Conservation (phyloP, 169 alveolate genomes). For the Plasmodium vivax region DNA sequence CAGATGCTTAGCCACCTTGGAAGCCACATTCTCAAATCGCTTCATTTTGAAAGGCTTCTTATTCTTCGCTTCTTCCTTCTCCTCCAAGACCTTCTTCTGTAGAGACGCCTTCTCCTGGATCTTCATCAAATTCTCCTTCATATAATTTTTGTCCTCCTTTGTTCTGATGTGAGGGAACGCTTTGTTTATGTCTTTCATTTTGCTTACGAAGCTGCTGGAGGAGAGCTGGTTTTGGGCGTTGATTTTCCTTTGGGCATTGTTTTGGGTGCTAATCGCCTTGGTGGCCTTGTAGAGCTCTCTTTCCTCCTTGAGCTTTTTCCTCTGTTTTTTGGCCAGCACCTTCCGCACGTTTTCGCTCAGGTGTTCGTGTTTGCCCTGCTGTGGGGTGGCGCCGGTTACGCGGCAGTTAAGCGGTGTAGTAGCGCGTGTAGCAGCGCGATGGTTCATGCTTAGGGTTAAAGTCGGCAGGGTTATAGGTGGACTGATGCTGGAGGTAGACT, state of each 20-base stretch:
- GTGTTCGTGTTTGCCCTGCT: constrained; percentile 33
- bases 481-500: neutral
- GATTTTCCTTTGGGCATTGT: constrained; percentile 31
- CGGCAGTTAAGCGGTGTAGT: neutral
- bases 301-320: constrained; percentile 51
- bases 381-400: neutral
- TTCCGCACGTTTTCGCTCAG: constrained; percentile 34
- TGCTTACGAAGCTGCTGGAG: constrained; percentile 24
- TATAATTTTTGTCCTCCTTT: constrained; percentile 57
- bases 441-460: neutral
- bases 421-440: neutral
- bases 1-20: constrained; percentile 42
- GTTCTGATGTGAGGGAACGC: constrained; percentile 31
- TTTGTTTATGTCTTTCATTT: constrained; percentile 45
- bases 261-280: constrained; percentile 30
- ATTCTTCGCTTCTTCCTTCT: constrained; percentile 37
- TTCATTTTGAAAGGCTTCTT: constrained; percentile 57
- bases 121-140: constrained; percentile 39
- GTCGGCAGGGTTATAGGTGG: neutral
- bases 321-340: constrained; percentile 37
- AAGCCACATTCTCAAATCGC: constrained; percentile 15
- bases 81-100: constrained; percentile 30
- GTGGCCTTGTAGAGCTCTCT: constrained; percentile 44
- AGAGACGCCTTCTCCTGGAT: constrained; percentile 23
- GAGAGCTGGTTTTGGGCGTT: constrained; percentile 52